Conservation (phyloP, 768 basidiomycete genomes). For the Phanerodontia chrysosporium region DNA sequence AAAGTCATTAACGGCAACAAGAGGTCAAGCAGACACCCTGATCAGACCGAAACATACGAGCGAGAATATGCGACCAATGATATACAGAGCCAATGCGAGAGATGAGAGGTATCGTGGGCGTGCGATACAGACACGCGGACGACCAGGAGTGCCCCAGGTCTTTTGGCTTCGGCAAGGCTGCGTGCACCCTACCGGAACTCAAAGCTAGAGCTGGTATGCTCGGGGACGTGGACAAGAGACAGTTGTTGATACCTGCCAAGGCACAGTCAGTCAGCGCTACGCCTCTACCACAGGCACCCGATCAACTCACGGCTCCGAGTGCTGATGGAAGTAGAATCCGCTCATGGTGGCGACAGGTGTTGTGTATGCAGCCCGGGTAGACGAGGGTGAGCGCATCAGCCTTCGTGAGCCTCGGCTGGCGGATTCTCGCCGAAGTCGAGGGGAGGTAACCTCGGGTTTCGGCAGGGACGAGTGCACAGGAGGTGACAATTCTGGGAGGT, state of each 20-base stretch:
- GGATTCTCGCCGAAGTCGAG: slow-evolving; percentile 20
- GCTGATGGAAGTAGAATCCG: slow-evolving; percentile 91
- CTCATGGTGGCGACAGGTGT: slow-evolving; percentile 69
- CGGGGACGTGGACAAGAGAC: slow-evolving; percentile 74
- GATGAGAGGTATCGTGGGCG: slow-evolving; percentile 6
- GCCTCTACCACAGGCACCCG: neutral
- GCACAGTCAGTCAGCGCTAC: neutral
- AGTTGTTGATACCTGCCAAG: slow-evolving; percentile 81
- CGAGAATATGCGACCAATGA: slow-evolving; percentile 5
- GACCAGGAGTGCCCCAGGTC: slow-evolving; percentile 2
- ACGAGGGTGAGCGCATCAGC: slow-evolving; percentile 41
- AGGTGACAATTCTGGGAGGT: slow-evolving; percentile 12
- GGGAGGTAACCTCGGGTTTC: slow-evolving; percentile 20
- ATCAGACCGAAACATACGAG: slow-evolving; percentile 4
- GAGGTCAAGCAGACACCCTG: slow-evolving; percentile 1
- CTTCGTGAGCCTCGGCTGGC: slow-evolving; percentile 30
- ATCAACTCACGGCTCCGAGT: slow-evolving; percentile 82
- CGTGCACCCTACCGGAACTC: slow-evolving; percentile 59
- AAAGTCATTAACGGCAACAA: slow-evolving; percentile 1
- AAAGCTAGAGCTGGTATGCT: slow-evolving; percentile 69
- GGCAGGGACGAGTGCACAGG: slow-evolving; percentile 22
- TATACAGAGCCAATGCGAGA: slow-evolving; percentile 2
- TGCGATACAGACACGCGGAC: neutral
- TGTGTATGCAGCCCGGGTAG: slow-evolving; percentile 48
- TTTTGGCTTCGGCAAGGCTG: neutral